phyloP scores from a whole-genome alignment of 768 basidiomycete genomes.

The Pleurotus cornucopiae region DNA sequence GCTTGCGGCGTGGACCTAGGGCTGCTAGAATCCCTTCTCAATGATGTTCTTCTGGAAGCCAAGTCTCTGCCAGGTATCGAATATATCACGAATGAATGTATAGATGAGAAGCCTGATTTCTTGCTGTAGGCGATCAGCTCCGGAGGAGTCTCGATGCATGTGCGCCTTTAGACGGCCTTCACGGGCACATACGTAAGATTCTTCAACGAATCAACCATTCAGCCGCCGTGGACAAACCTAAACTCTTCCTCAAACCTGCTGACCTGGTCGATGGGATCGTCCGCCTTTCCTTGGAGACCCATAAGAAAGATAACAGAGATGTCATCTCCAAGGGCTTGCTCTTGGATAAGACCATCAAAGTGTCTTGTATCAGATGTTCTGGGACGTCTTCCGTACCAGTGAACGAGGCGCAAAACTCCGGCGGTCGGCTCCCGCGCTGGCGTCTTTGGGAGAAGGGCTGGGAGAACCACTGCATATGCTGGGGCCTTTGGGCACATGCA shows the following conservation, averaged over 20 bases:
- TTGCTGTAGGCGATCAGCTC: constrained; percentile 42
- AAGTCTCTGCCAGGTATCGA: constrained; percentile 27
- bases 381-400: constrained; percentile 44
- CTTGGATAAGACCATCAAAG: constrained; percentile 28
- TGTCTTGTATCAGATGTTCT: constrained; percentile 61
- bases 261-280: constrained; percentile 67
- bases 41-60: constrained; percentile 28
- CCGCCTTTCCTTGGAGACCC: constrained; percentile 28
- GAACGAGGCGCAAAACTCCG: constrained; percentile 21
- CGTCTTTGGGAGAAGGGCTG: constrained; percentile 63
- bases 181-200: constrained; percentile 35
- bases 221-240: constrained; percentile 55
- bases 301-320: constrained; percentile 44
- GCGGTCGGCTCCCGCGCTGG: constrained; percentile 41
- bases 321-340: constrained; percentile 61
- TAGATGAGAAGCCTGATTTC: too few species aligned
- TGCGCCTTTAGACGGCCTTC: constrained; percentile 45
- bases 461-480: constrained; percentile 63
- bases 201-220: constrained; percentile 44
- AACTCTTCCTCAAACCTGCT: constrained; percentile 65
- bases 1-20: constrained; percentile 61
- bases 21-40: constrained; percentile 44
- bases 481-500: constrained; percentile 51
- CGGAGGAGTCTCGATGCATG: constrained; percentile 57
- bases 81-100: too few species aligned